Evolutionary conservation across 805 yeast genomes (phyloP), one percentile per base, ranked within the genome.

Genomic region (Pichia pseudocactophila): DNA sequence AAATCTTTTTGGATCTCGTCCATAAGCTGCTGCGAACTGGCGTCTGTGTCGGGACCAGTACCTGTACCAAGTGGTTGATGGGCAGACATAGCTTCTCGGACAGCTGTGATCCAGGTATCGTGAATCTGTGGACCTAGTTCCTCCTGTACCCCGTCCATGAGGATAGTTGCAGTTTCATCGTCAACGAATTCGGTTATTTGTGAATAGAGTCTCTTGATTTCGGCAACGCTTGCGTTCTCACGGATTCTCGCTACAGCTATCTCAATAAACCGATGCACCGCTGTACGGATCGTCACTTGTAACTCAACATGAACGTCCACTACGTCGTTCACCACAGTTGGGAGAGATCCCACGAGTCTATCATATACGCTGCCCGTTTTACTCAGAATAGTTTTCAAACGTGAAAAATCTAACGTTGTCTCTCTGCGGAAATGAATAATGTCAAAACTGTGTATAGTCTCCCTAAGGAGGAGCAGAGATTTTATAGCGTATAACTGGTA

Each of bases 261-360:
- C 38, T 77, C 74, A 3, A 89, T 80, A 50, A 84, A 78, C 17
- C 71, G 76, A 50, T 78, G 81, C 20, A 88, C 85, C 3, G 80
- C 66, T 46, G 76, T 78, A 49, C 89, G 73, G 49, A 89, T 68
- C 49, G 82, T 88, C 19, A 76, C 66, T 51, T 82, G 84, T 34
- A 89, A 66, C 57, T 89, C 97, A 36, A 61, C 61, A 43, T 69
- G 68, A 41, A 78, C 92, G 62, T 89, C 96, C 36, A 80, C 74
- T 83, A 82, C 82, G 56, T 85, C 81, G 52, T 78, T 80, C 12
- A 84, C 82, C 12, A 87, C 86, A 48, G 74, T 78, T 0, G 96
- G 96, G 2, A 82, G 83, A 1, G 85, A 70, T 20, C 79, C 85
- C 48, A 74, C 42, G 26, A 62, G 20, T 15, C 53, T 27, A 41